A percentile compares a stretch with the other conserved stretches of the same genome.
Conservation (phyloP, 2,329 filamentous ascomycete species). For the Aphanocladium album region DNA sequence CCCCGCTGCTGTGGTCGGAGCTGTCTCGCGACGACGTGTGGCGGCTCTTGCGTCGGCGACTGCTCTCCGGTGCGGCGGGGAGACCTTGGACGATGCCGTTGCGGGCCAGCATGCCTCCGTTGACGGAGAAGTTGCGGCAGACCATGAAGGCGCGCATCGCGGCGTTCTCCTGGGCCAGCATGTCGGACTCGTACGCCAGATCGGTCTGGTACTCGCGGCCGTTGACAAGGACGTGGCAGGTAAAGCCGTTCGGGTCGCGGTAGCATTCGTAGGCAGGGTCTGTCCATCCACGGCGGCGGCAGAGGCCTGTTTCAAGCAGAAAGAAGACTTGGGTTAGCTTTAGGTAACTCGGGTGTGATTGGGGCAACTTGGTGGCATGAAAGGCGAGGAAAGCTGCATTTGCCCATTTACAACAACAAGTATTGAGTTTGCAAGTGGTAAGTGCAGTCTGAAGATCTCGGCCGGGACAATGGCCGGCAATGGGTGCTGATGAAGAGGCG, state of each 20-base stretch:
- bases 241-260: conserved; percentile 68
- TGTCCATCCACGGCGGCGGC: conserved; percentile 88
- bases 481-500: conserved; percentile 58
- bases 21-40: conserved; percentile 45
- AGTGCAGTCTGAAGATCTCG: not conserved
- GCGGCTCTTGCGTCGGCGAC: conserved; percentile 48
- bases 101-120: conserved; percentile 80
- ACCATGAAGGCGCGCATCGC: conserved; percentile 97
- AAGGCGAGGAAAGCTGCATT: too few species aligned
- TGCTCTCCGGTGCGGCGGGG: conserved; percentile 48
- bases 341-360: not conserved
- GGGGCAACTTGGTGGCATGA: too few species aligned
- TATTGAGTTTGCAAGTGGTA: not conserved
- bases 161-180: conserved; percentile 83
- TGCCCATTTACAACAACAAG: not conserved
- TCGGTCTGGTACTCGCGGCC: conserved; percentile 95
- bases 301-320: conserved; percentile 63
- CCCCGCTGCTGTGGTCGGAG: conserved; percentile 32
- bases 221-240: conserved; percentile 89
- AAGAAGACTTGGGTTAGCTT: not conserved
- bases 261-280: conserved; percentile 86
- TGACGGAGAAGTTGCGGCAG: conserved; percentile 94
- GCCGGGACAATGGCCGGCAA: conserved; percentile 29
- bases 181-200: conserved; percentile 73
- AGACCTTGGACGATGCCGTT: conserved; percentile 65